Evolutionary conservation across 441 rosid genomes (phyloP).

Genomic region (Arabidopsis hybrid): DNA sequence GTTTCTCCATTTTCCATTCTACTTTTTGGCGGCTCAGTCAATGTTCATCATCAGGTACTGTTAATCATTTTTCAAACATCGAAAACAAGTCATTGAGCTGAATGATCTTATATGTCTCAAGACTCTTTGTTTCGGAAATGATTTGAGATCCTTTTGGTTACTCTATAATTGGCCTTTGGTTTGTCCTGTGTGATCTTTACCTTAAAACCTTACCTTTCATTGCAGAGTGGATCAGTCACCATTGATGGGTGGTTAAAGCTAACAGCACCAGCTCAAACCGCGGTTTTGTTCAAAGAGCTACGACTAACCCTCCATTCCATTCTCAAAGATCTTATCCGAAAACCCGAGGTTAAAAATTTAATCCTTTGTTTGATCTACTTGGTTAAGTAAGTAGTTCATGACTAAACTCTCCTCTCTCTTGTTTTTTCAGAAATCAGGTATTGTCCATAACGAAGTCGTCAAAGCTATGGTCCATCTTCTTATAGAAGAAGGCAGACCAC

Average conservation of each 20-base stretch:
- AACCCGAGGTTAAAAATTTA: conserved; percentile 66
- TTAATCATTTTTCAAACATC: not conserved
- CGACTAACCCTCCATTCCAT: conserved; percentile 78
- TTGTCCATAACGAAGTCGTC: conserved; percentile 76
- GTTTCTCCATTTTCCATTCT: conserved; percentile 87
- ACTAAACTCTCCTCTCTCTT: not conserved
- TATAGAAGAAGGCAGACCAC: conserved; percentile 76
- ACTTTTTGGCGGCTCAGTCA: conserved; percentile 89
- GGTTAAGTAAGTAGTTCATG: not conserved
- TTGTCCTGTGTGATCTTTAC: not conserved
- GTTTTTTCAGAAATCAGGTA: conserved; percentile 56
- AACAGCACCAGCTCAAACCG: conserved; percentile 90
- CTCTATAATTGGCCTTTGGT: not conserved
- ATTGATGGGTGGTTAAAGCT: conserved; percentile 91
- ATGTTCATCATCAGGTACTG: conserved; percentile 87
- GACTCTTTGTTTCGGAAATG: not conserved
- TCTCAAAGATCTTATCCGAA: conserved; percentile 71
- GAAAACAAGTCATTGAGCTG: not conserved
- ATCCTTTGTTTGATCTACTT: conserved; percentile 7
- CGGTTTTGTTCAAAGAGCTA: conserved; percentile 90
- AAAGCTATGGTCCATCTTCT: conserved; percentile 75
- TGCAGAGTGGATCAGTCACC: conserved; percentile 70
- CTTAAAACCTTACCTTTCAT: not conserved
- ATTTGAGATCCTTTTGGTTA: not conserved
- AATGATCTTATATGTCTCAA: not conserved